These are phyloP conservation scores for Selaginella tamariscina DNA, from an alignment of 75 land plant genomes.

Conservation along the genomic window DNA sequence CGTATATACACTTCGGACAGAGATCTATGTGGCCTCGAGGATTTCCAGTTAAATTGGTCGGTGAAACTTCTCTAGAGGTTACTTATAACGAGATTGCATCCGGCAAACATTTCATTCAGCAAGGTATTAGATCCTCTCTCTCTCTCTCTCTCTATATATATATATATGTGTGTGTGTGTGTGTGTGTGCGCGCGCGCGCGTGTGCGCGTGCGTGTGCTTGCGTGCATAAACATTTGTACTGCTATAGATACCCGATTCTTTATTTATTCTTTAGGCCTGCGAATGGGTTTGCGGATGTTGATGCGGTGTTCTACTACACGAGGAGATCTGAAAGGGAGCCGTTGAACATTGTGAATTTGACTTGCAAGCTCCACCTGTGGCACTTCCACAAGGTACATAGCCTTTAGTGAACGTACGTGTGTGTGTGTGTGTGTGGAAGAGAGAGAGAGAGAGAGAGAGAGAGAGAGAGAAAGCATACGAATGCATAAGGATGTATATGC, in stretches of 20 bases:
- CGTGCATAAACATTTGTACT: too few species aligned
- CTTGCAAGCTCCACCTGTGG: constrained; percentile 70
- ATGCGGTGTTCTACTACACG: constrained; percentile 85
- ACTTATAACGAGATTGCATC: constrained; percentile 62
- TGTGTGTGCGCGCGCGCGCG: too few species aligned
- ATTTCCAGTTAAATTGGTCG: constrained; percentile 64
- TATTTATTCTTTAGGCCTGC: too few species aligned
- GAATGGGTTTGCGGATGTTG: constrained; percentile 91
- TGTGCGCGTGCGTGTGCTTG: too few species aligned
- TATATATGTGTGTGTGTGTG: too few species aligned
- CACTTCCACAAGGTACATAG: constrained; percentile 80
- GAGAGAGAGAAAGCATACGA: too few species aligned
- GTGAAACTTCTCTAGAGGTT: constrained; percentile 54
- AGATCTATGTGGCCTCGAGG: constrained; percentile 97
- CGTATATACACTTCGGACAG: constrained; percentile 95
- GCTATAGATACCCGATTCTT: too few species aligned
- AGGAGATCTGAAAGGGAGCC: constrained; percentile 56
- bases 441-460: too few species aligned
- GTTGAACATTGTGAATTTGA: constrained; percentile 71
- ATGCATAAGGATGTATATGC: too few species aligned
- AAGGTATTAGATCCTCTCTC: too few species aligned
- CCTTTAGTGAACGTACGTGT: constrained; percentile 78
- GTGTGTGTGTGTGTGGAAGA: too few species aligned
- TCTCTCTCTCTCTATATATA: too few species aligned
- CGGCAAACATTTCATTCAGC: constrained; percentile 92